These are phyloP conservation scores for Panellus pusillus DNA, from an alignment of 768 basidiomycete species.

Conservation along the genomic window DNA sequence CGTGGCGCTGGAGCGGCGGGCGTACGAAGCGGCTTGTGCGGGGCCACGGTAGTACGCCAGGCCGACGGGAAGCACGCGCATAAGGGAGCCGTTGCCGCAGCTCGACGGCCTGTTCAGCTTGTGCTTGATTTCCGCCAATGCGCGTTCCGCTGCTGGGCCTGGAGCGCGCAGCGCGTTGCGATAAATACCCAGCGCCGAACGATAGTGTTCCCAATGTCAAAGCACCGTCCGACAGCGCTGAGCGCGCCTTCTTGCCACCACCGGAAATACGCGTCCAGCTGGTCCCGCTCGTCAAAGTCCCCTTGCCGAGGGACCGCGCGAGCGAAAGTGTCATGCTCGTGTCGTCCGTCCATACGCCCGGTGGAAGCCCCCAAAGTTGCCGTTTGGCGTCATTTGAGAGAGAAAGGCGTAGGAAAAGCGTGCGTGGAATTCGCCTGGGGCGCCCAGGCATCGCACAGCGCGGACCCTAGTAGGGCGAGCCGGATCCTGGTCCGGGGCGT, in stretches of 20 bases:
- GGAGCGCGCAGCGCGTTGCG: too few relatives aligned
- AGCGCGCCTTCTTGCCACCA: conserved; percentile 36
- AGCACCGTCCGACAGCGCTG: conserved; percentile 36
- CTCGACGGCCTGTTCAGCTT: conserved; percentile 28
- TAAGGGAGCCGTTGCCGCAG: conserved; percentile 44
- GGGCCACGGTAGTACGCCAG: conserved; percentile 43
- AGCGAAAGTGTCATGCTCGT: conserved; percentile 49
- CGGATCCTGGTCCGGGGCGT: conserved; percentile 38
- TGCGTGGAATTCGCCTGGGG: conserved; percentile 40
- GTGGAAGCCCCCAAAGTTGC: conserved; percentile 29
- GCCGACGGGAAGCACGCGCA: conserved; percentile 46
- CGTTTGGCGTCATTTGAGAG: conserved; percentile 38
- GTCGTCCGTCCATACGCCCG: conserved; percentile 50
- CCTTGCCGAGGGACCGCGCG: conserved; percentile 36
- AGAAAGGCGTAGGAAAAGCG: conserved; percentile 40
- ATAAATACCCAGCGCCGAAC: conserved; percentile 33
- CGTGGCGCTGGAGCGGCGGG: conserved; percentile 39
- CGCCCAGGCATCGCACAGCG: conserved; percentile 49
- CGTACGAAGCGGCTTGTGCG: conserved; percentile 30
- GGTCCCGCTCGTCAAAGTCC: conserved; percentile 37
- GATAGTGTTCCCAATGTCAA: conserved; percentile 42
- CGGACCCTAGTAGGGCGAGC: conserved; percentile 38
- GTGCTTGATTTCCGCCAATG: conserved; percentile 30
- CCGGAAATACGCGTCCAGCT: conserved; percentile 33
- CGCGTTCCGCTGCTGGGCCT: conserved; percentile 23